Evolutionary conservation across 352 stramenopile species (phyloP), one percentile per base, ranked within the genome.

Genomic region (Phytophthora tubulina): DNA sequence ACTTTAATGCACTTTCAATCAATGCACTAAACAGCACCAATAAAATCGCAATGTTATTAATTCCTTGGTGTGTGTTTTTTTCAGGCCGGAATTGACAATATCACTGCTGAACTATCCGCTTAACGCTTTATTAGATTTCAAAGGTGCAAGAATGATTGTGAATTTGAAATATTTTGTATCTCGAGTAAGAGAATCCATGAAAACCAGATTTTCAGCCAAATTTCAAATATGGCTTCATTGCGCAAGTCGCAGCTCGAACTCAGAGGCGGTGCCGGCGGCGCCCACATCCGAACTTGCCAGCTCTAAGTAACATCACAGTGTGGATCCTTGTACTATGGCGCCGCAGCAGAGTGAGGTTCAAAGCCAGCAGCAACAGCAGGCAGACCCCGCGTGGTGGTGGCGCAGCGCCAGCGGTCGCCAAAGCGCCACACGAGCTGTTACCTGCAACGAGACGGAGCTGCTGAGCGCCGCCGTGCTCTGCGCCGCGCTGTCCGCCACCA

Each of bases 391-490:
- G 14, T 81, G 74, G 74, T 81, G 74, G 70, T 79, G 74, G 74
- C 67, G 66, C 30, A 66, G 62, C 10, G 38, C 30, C 32, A 53
- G 44, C 58, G 52, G 15, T 36, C n/a, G 44, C 32, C 42, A 63
- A 27, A 30, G 44, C 33, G 6, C 55, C 48, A 63, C 27, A 6
- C 46, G 48, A 13, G 42, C 52, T 8, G 74, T 81, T 30, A 75
- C 62, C 3, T 58, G 73, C 63, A 92, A 72, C 41, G 85, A 93
- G 79, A 83, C 74, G 27, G 84, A 90, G 68, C 48, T 93, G 55
- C 72, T 93, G 36, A 89, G 81, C 63, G 88, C 88, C 21, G 88
- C 86, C 15, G 85, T 95, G 32, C 67, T 95, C 13, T 93, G 88
- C 60, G 83, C 84, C 3, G 85, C 86, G 7, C 63, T 93, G 44